phyloP scores from a whole-genome alignment of 768 basidiomycete species.

The Suillus discolor region DNA sequence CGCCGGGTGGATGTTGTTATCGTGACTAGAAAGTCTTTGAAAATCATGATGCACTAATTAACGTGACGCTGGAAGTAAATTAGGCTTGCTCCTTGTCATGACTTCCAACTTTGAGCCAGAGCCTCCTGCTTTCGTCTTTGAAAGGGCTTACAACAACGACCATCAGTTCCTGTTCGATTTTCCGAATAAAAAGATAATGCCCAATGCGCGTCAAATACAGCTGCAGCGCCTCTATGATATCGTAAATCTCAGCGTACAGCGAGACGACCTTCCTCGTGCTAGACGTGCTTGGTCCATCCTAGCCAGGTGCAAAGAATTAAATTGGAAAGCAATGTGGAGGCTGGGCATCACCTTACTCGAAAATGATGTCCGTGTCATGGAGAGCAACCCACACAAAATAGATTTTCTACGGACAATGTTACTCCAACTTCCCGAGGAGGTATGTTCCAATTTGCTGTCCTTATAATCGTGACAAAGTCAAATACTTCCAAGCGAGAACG shows the following conservation, averaged over 20 bases:
- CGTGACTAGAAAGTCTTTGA: not conserved
- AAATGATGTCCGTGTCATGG: constrained; percentile 29
- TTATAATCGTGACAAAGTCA: constrained; percentile 7
- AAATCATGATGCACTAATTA: not conserved
- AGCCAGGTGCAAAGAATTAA: constrained; percentile 73
- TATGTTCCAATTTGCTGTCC: constrained; percentile 36
- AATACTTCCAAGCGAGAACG: constrained; percentile 56
- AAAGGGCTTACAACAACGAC: constrained; percentile 16
- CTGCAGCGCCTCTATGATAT: constrained; percentile 76
- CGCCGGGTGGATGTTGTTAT: constrained; percentile 8
- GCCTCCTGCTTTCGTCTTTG: not conserved
- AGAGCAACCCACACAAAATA: constrained; percentile 39
- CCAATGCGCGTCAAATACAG: constrained; percentile 67
- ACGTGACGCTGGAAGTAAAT: not conserved
- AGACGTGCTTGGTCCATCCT: constrained; percentile 74
- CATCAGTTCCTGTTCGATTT: constrained; percentile 66
- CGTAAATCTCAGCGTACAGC: constrained; percentile 69
- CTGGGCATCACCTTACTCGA: constrained; percentile 62
- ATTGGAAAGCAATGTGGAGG: constrained; percentile 75
- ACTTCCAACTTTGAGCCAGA: not conserved
- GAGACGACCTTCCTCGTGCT: constrained; percentile 64
- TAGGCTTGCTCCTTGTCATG: not conserved
- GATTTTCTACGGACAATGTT: constrained; percentile 73
- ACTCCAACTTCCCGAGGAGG: constrained; percentile 68
- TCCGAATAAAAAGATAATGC: constrained; percentile 48